These are phyloP conservation scores for Cystoderma amianthinum DNA, from an alignment of 768 basidiomycete species.

Conservation along the genomic window DNA sequence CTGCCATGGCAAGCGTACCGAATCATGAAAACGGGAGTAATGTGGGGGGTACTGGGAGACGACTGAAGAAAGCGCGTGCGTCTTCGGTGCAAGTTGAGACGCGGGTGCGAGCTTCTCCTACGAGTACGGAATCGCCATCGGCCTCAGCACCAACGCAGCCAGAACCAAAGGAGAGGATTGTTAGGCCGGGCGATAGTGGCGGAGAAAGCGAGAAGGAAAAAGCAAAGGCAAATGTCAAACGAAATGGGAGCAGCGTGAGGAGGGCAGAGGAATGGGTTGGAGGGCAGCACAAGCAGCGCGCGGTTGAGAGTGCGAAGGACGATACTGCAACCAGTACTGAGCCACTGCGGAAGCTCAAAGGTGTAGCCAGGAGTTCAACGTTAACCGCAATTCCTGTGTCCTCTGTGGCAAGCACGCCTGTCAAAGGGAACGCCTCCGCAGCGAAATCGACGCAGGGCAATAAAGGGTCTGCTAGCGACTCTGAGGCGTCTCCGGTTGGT, in stretches of 20 bases:
- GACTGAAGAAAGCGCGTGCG: neutral
- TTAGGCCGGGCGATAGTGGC: neutral
- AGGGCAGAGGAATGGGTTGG: constrained; percentile 13
- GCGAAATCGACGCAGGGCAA: too few species aligned
- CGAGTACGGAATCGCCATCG: neutral
- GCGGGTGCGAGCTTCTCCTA: too few species aligned
- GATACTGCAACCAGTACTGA: too few species aligned
- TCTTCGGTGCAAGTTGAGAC: too few species aligned
- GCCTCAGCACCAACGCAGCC: neutral
- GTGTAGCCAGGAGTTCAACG: neutral
- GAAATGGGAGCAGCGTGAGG: neutral
- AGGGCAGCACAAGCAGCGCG: constrained; percentile 5
- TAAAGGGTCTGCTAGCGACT: too few species aligned
- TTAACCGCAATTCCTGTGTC: neutral
- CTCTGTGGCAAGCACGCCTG: neutral
- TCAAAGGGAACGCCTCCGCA: neutral
- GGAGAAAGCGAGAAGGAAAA: neutral
- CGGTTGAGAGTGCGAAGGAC: neutral
- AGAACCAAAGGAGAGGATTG: neutral
- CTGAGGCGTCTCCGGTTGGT: too few species aligned
- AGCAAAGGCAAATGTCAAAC: neutral
- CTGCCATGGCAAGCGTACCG: neutral
- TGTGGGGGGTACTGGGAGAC: neutral
- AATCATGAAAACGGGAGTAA: neutral
- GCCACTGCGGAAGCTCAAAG: neutral